These are phyloP conservation scores for Rauvolfia tetraphylla DNA, from an alignment of 257 asterid species.

Conservation along the genomic window DNA sequence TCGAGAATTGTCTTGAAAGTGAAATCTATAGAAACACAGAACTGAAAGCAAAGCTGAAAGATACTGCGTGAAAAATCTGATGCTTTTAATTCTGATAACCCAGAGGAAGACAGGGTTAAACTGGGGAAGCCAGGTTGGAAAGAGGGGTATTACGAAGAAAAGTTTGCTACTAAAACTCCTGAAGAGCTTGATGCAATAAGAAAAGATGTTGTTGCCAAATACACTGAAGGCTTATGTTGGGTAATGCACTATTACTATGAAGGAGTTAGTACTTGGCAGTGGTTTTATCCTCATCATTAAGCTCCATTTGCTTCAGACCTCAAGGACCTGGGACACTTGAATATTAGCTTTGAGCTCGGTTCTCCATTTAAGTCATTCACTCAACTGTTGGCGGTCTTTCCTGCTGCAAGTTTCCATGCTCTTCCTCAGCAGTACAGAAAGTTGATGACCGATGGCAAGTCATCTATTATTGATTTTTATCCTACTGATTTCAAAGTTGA, in stretches of 20 bases:
- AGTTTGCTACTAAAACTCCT: constrained; percentile 34
- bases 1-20: constrained; percentile 55
- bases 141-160: constrained; percentile 52
- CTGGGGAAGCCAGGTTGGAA: constrained; percentile 61
- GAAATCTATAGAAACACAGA: constrained; percentile 49
- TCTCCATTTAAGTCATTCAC: constrained; percentile 87
- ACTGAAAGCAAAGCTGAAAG: constrained; percentile 20
- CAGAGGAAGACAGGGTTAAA: constrained; percentile 43
- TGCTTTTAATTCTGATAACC: neutral
- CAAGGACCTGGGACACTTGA: constrained; percentile 38
- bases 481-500: constrained; percentile 49
- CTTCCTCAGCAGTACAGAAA: constrained; percentile 71
- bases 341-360: constrained; percentile 66
- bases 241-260: constrained; percentile 73
- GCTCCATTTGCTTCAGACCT: constrained; percentile 72
- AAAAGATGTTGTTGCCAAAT: constrained; percentile 45
- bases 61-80: constrained; percentile 3
- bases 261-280: constrained; percentile 87
- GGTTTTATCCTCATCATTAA: constrained; percentile 67
- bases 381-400: constrained; percentile 84
- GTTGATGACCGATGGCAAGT: constrained; percentile 82
- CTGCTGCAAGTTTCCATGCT: constrained; percentile 89
- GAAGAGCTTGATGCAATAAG: constrained; percentile 32
- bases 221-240: constrained; percentile 66
- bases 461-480: constrained; percentile 60